A percentile compares a stretch with the other conserved stretches of the same genome.
These are phyloP conservation scores for Saccharomycopsis sp. DNA, from an alignment of 805 yeast species.

Conservation along the genomic window DNA sequence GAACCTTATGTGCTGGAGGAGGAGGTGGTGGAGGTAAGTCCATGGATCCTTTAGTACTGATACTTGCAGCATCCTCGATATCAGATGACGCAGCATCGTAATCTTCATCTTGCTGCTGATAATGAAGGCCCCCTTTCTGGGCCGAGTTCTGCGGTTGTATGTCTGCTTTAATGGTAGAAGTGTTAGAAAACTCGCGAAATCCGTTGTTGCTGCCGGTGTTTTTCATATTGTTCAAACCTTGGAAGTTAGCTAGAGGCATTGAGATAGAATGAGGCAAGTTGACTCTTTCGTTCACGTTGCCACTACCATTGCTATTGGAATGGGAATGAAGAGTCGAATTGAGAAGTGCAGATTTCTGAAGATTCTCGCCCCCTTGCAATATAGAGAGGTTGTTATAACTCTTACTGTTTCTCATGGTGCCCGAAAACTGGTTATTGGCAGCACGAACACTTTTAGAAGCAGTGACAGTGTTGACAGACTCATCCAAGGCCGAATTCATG, in stretches of 20 bases:
- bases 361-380: not conserved
- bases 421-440: not conserved
- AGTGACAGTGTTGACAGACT: too few species aligned
- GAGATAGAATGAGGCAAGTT: conserved; percentile 13
- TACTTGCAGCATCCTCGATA: not conserved
- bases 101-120: conserved; percentile 1
- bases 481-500: not conserved
- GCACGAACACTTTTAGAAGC: not conserved
- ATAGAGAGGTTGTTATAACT: not conserved
- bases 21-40: conserved; percentile 21
- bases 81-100: not conserved
- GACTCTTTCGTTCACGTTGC: not conserved
- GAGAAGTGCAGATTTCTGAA: not conserved
- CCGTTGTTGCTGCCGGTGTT: not conserved
- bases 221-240: not conserved
- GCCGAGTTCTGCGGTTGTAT: not conserved
- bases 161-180: conserved; percentile 17
- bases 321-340: not conserved
- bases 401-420: not conserved
- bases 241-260: conserved; percentile 4
- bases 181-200: conserved; percentile 17
- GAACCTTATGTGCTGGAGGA: conserved; percentile 19
- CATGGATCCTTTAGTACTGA: not conserved
- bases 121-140: not conserved
- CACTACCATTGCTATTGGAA: conserved; percentile 1